Evolutionary conservation across 768 basidiomycete genomes (phyloP), one percentile per base, ranked within the genome.

Genomic region (Podaxis rugospora): DNA sequence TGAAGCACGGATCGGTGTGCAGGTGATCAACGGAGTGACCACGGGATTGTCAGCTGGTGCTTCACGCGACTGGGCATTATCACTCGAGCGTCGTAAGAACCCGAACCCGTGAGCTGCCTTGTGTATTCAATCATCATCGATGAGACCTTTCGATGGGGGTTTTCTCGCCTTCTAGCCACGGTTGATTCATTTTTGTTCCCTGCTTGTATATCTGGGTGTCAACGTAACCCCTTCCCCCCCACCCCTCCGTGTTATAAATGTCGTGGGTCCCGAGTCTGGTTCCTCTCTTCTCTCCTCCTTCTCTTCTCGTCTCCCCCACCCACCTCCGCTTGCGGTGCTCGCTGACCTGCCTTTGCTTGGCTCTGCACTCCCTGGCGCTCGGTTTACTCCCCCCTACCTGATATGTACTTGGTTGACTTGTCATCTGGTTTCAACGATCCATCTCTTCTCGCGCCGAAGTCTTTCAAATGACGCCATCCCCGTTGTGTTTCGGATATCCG

Each of bases 231-330:
- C 63, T 59, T 59, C 61, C 49, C 2, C 2, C 23, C 32, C 23
- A 0, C 23, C 32, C 58, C 54, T 32, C 28, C 10, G 37, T 64
- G 57, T 58, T 68, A 68, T 68, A 68, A 68, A 68, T 44, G 42
- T 64, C 49, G 21, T 46, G 59, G 58, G 56, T 57, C 47, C 52
- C 50, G 27, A 27, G 18, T 7, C 59, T 55, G 56, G 44, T 55
- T 58, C 47, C 47, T 49, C 47, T 59, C 55, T 62, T 14, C 61
- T 47, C 60, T 62, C 58, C 58, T 55, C 62, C 57, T 35, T 61
- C 28, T 25, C 50, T 54, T 36, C 62, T 53, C 51, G 58, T 57
- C 18, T n/a, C n/a, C n/a, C n/a, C 54, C 57, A 23, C 40, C 21
- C 39, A 36, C 50, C 53, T 51, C 49, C 49, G 16, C 42, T 44